Evolutionary conservation across 2,329 filamentous ascomycete genomes (phyloP), one percentile per base, ranked within the genome.

Genomic region (Fusarium illudens): DNA sequence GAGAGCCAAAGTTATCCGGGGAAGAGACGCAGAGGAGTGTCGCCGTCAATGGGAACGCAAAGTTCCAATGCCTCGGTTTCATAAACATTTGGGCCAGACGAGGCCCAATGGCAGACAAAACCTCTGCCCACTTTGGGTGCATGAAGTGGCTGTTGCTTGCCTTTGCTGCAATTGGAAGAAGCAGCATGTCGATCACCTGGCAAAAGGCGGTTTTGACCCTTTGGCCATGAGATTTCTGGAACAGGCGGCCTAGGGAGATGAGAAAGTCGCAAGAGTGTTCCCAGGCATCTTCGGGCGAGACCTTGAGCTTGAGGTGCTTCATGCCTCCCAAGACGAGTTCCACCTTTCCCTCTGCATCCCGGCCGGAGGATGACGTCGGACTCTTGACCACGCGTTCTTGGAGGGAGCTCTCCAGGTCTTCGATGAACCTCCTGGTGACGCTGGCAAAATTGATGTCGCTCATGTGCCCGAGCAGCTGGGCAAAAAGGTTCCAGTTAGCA

Each of bases 401-500:
- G 53, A 97, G 89, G 10, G 90, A 91, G 30, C 85, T 84, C 59
- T 94, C 92, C 6, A 99, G 84, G 75, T 98, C 94, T 29, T 86
- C 83, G 46, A 97, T 84, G 75, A 97, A 99, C 49, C 93, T 89
- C 57, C 89, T 88, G 4, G 93, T 90, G 46, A 99, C 94, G 58
- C 90, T 92, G 15, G 88, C 83, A 77, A 99, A 98, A 75, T 96
- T 95, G 68, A 96, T 90, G 44, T 92, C 91, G 79, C 96, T 97
- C 92, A 99, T 97, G 36, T 94, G 91, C n/a, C 96, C 96, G 1
- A 99, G 86, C 4, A 99, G 83, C 73, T 97, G 92, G 19, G 93
- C 91, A 77, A 97, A 97, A 3, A 99, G 89, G 62, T 93, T 92
- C 95, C 95, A 99, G 74, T 99, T 99, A 13, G 96, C 92, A 79